Evolutionary conservation across 768 basidiomycete species (phyloP).

Genomic region (Suillus hirtellus): DNA sequence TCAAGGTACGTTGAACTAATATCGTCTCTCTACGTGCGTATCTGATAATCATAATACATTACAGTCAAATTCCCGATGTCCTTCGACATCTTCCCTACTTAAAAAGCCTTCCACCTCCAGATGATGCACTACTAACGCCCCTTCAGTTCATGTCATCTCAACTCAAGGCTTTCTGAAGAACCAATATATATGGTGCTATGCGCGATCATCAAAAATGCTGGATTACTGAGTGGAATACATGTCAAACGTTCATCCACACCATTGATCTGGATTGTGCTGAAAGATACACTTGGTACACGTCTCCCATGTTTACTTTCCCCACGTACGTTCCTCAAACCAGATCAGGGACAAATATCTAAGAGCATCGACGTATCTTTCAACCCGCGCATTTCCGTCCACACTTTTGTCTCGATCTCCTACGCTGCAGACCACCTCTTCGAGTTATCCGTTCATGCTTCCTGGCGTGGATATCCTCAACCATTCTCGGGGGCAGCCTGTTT

Average conservation of each 20-base stretch:
- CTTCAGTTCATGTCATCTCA: conserved; percentile 70
- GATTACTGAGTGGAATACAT: conserved; percentile 61
- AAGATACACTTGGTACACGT: conserved; percentile 66
- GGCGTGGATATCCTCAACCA: conserved; percentile 90
- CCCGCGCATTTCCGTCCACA: conserved; percentile 88
- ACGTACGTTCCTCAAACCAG: conserved; percentile 11
- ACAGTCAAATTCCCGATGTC: conserved; percentile 4
- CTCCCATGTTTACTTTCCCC: conserved; percentile 6
- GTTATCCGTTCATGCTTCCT: conserved; percentile 81
- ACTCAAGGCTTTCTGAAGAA: conserved; percentile 66
- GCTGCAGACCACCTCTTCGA: conserved; percentile 46
- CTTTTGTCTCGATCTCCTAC: conserved; percentile 62
- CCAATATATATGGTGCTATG: conserved; percentile 80
- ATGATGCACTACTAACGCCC: conserved; percentile 62
- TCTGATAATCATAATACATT: conserved; percentile 16
- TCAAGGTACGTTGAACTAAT: conserved; percentile 29
- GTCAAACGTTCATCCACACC: conserved; percentile 42
- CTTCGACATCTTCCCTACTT: conserved; percentile 61
- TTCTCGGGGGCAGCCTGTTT: conserved; percentile 73
- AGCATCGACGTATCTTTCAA: conserved; percentile 77
- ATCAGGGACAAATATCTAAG: conserved; percentile 70
- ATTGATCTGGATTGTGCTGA: conserved; percentile 43
- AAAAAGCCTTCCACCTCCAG: conserved; percentile 57
- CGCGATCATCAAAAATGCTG: conserved; percentile 63
- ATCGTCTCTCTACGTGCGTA: conserved; percentile 1